Base-by-base conservation (phyloP, 805 yeast species). In the Wickerhamomyces rabaulensis region DNA sequence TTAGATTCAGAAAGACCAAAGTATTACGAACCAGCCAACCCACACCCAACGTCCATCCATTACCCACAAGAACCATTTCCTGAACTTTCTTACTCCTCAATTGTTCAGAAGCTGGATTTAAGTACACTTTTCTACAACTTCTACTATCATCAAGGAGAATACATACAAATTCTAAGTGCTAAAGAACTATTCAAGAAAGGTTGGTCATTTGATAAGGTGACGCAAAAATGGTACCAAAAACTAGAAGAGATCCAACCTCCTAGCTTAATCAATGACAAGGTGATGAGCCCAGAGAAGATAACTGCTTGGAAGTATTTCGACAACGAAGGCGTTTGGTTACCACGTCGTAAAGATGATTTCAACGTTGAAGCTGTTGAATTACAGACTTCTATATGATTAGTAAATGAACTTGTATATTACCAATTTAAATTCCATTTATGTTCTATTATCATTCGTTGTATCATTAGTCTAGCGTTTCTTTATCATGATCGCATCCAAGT, bases 81-180 rank as follows among this genome's bases (percentile, higher is more conserved):
- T 16, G 64, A 70, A 35, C 57, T 78, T 45, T 84, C 80, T 43
- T 80, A 82, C 52, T 73, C 81, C 15, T 70, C 73, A 44, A 65
- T 86, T 38, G 73, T 87, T 66, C 70, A 76, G 23, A 88, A 84
- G 57, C 78, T 92, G 57, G 95, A 89, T 59, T 71, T 82, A 27
- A 97, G 90, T 60, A 92, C 98, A 2, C 67, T 94, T 54, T 91
- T 92, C 55, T 94, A 87, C 72, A 86, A 92, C 43, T 94, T 94
- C 67, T 94, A 94, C 69, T 94, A 90, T 53, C 70, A 69, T 45
- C 86, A 80, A 56, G 87, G 84, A 23, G 74, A 84, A 16, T 84
- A 84, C 57, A 79, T 82, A 51, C 94, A 86, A 63, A 74, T 78
- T 52, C 67, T 82, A 47, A 87, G 97, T 4, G 95, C 97, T 2